Evolutionary conservation across 1,284 basidiomycete genomes (phyloP).

Genomic region (Fomitiporia mediterranea): DNA sequence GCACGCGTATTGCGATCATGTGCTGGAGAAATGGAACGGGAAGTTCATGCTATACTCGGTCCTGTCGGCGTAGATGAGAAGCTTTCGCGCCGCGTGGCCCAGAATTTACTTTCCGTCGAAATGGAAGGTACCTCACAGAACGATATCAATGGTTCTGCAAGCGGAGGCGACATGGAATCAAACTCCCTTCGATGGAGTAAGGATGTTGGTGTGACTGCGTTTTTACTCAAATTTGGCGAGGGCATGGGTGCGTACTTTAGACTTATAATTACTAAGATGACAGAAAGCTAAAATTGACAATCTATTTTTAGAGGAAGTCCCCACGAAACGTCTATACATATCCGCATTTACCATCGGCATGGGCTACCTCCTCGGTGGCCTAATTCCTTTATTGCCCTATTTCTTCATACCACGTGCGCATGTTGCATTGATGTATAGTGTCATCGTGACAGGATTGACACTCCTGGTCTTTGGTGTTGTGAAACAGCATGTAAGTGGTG

Average conservation of each 20-base stretch:
- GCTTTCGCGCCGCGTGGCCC: conserved; percentile 76
- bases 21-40: conserved; percentile 92
- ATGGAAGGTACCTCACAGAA: conserved; percentile 30
- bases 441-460: conserved; percentile 76
- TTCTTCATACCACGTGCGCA: conserved; percentile 74
- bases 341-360: conserved; percentile 92
- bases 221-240: conserved; percentile 90
- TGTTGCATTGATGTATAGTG: conserved; percentile 68
- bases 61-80: conserved; percentile 85
- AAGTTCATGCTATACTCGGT: conserved; percentile 84
- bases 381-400: conserved; percentile 88
- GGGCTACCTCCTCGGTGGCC: conserved; percentile 81
- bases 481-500: conserved; percentile 87
- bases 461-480: conserved; percentile 86
- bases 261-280: background rate
- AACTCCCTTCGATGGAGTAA: conserved; percentile 56
- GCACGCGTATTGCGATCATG: conserved; percentile 86
- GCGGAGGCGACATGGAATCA: conserved; percentile 44
- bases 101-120: conserved; percentile 68
- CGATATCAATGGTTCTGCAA: conserved; percentile 24
- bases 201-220: conserved; percentile 81
- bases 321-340: conserved; percentile 61
- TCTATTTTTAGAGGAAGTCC: conserved; percentile 67
- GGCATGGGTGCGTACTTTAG: conserved; percentile 73
- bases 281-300: background rate